Base-by-base conservation (phyloP, 441 rosid genomes). In the Cnidoscolus chayamansa region DNA sequence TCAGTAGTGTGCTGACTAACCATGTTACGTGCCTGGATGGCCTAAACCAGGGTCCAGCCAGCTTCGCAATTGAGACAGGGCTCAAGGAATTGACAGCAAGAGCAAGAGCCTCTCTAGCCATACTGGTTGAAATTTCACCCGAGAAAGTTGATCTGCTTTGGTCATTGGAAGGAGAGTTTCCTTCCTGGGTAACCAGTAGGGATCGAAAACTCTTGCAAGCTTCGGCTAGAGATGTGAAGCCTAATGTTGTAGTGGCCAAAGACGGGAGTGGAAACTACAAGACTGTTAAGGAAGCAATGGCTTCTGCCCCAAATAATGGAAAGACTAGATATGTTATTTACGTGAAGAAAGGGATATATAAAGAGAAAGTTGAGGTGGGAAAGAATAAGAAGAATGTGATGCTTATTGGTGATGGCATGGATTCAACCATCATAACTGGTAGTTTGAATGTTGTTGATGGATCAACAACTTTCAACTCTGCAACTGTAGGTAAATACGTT, bases 1-100 rank as follows among this genome's bases (percentile, higher is more conserved):
- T 91, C 31, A 89, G 97, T 71, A 73, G 86, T 53, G 86, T 84
- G 12, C 90, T 91, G 45, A 88, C 97, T 5, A 91, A 87, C 80
- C 88, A 86, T 50, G 77, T 82, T 74, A 91, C 94, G 0, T 91
- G 97, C 74, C 70, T 78, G 19, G 94, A 91, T 20, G 83, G 88
- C 47, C 78, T 86, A 0, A 65, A 63, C 9, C 45, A 40, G 45
- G 89, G 80, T 68, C 55, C 80, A 0, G 75, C 84, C 35, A 20
- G 58, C 20, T 60, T 37, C 31, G 49, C 59, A 31, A 72, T 89
- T 74, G 74, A 82, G 71, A 74, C 87, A n/a, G 40, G 63, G 43
- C 71, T 88, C 2, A 59, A 80, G 8, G 81, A 86, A 67, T 73
- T 91, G 81, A 81, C 84, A 47, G 70, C 77, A 19, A 75, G 80